These are phyloP conservation scores for Colletotrichum horii DNA, from an alignment of 2,329 filamentous ascomycete genomes.

Conservation along the genomic window DNA sequence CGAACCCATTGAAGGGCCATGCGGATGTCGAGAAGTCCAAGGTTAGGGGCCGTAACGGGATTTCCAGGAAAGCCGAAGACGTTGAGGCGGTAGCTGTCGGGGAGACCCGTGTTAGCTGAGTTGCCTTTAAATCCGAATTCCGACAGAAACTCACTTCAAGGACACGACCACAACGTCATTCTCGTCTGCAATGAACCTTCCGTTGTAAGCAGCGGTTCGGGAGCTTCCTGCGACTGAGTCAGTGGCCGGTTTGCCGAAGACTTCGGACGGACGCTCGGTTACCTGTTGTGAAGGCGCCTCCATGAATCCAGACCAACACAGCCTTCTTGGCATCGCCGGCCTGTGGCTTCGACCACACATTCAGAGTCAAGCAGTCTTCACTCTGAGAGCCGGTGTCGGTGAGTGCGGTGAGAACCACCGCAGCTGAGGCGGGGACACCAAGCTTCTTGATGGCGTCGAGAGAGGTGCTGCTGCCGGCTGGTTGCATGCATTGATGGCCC, in stretches of 20 bases:
- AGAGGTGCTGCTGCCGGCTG: background rate
- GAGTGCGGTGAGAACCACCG: background rate
- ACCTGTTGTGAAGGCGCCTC: conserved; percentile 43
- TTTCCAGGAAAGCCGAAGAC: conserved; percentile 46
- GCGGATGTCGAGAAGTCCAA: conserved; percentile 25
- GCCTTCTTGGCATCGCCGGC: conserved; percentile 37
- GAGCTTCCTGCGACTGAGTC: conserved; percentile 8
- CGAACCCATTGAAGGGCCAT: conserved; percentile 25
- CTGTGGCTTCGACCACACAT: conserved; percentile 43
- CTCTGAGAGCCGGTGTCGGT: conserved; percentile 21
- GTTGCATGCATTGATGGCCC: conserved; percentile 19
- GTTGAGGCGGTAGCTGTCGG: conserved; percentile 41
- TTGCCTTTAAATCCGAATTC: background rate
- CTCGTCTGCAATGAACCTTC: conserved; percentile 45
- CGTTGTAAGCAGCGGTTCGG: conserved; percentile 29
- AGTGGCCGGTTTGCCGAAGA: background rate
- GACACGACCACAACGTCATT: conserved; percentile 52
- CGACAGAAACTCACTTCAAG: conserved; percentile 36
- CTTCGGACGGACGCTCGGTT: background rate
- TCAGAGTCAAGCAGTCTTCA: conserved; percentile 43
- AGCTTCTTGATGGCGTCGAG: background rate
- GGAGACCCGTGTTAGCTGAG: background rate
- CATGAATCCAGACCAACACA: conserved; percentile 50
- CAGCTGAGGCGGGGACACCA: conserved; percentile 14
- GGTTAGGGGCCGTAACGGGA: conserved; percentile 15